Evolutionary conservation across 768 basidiomycete genomes (phyloP), one percentile per base, ranked within the genome.

Genomic region (Tremella yokohamensis): DNA sequence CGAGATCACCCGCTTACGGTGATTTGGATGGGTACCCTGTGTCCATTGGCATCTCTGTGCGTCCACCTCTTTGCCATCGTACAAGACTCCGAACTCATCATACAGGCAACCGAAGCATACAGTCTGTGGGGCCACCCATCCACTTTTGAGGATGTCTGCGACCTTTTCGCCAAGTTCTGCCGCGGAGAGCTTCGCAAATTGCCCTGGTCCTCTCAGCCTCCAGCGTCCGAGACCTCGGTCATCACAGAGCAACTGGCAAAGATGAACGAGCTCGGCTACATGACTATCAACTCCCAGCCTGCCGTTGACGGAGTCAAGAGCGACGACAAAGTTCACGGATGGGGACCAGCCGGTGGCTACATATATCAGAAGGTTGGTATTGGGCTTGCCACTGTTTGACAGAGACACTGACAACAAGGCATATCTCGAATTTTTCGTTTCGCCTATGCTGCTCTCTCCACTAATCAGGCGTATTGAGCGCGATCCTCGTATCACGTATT

Each of bases 11-110:
- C 25, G 96, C 96, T 13, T 99, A 96, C 65, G 96, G 96, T 69
- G 96, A 99, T 78, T 79, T 99, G 54, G 94, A 99, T 72, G 94
- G 94, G 1, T 97, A 94, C 65, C 94, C 94, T 53, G 85, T 96
- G 40, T 89, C 83, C 76, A 84, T 98, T 68, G 92, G 92, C 75
- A 87, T 94, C 70, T 85, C 87, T 38, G 92, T 90, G 58, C 61
- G 83, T 19, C n/a, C 19, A 19, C 18, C 40, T 16, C 4, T 16
- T 18, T 15, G 26, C 9, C n/a, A 24, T 25, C 37, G n/a, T 20
- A 13, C 34, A 24, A 8, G 2, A 25, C 40, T 18, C 18, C 12
- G 15, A 49, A 49, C n/a, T 52, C 16, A 49, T 40, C 7, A n/a
- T 38, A n/a, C 42, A 72, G 67, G 45, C 62, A 2, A 57, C 68